Evolutionary conservation across 2,329 filamentous ascomycete genomes (phyloP), one percentile per base, ranked within the genome.

Genomic region (Hypomyces rosellus): DNA sequence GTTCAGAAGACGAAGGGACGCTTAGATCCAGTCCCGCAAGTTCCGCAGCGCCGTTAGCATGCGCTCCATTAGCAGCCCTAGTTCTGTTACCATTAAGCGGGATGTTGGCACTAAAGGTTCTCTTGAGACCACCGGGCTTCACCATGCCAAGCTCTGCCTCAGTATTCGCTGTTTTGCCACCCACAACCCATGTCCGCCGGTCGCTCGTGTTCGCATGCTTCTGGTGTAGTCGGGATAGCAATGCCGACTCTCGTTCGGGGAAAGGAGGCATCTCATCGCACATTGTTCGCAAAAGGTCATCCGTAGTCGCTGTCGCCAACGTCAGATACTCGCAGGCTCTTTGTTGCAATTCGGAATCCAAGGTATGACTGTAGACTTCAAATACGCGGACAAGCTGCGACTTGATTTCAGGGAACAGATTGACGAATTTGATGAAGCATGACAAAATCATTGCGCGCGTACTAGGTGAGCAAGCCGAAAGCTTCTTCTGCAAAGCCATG

Each of bases 191-290:
- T 2, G 93, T 97, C 54, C 92, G 82, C 72, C 95, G 95, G 68
- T 99, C 93, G 64, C 89, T 95, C 13, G 89, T 93, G 54, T 87
- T 88, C 44, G 87, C 88, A 62, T 95, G 90, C 72, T 95, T 97
- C 69, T 96, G 90, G 69, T 99, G 92, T 45, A 99, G 77, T 51
- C 93, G 81, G 37, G 92, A 96, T 11, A 99, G 76, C 25, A 99
- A 75, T 1, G 93, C 92, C 5, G 93, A 97, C 52, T 95, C 85
- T 53, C 95, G 79, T 67, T 99, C 91, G 0, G 93, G 95, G 71
- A 97, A 99, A 0, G 93, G 91, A 2, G 93, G 93, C 95, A 99
- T 99, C 67, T 99, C 93, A 60, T 99, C 93, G 67, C 91, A 96
- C 5, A 99, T 85, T 0, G 93, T 97, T 46, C 93, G 83, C 12